phyloP scores from a whole-genome alignment of 1,284 basidiomycete genomes.

The Rugiboletus extremiorientalis region DNA sequence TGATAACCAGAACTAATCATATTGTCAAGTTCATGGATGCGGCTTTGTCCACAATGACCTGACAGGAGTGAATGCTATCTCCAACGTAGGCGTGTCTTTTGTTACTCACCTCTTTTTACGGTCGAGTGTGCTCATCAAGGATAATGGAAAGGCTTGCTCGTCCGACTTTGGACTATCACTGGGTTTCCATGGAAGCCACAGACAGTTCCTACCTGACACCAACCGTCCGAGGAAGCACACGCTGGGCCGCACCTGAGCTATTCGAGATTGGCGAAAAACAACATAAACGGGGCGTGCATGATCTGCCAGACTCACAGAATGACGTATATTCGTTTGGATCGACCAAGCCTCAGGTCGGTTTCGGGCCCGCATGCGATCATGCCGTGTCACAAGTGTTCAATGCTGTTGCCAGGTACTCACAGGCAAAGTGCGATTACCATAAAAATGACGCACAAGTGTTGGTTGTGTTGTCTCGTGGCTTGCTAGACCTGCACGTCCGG shows the following conservation, averaged over 20 bases:
- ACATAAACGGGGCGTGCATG: not conserved
- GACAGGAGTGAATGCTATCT: conserved; percentile 20
- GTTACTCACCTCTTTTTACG: conserved; percentile 5
- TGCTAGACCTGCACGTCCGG: conserved; percentile 17
- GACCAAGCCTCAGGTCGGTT: conserved; percentile 25
- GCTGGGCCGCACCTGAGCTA: conserved; percentile 29
- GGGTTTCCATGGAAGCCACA: conserved; percentile 33
- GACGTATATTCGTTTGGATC: conserved; percentile 31
- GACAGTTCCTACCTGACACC: conserved; percentile 32
- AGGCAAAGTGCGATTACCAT: conserved; percentile 26
- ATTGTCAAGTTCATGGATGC: conserved; percentile 17
- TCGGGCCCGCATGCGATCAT: not conserved
- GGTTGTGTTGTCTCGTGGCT: conserved; percentile 20
- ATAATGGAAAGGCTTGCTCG: conserved; percentile 23
- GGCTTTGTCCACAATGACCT: conserved; percentile 27
- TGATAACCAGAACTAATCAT: not conserved
- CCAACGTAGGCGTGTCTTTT: not conserved
- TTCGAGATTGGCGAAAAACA: conserved; percentile 15
- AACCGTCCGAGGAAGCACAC: conserved; percentile 26
- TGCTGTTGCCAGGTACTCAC: conserved; percentile 24
- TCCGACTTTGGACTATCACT: conserved; percentile 30
- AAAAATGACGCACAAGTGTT: conserved; percentile 25
- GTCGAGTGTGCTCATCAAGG: conserved; percentile 37
- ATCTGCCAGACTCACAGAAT: conserved; percentile 4
- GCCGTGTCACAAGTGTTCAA: not conserved